Evolutionary conservation across 352 stramenopile species (phyloP).

Genomic region (Phytophthora tentaculata): DNA sequence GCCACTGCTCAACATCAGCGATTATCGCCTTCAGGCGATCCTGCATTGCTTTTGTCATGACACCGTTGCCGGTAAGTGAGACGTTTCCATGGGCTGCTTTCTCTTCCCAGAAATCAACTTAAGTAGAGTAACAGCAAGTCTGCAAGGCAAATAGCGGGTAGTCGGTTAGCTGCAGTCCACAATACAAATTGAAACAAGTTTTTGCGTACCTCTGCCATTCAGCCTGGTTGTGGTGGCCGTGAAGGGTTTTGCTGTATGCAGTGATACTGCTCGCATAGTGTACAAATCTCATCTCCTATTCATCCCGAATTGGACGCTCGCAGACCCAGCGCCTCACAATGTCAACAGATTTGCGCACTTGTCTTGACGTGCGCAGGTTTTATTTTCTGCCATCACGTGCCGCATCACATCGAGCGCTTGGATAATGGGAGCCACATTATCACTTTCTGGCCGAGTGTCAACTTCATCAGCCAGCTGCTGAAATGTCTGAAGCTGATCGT

Average conservation of each 20-base stretch:
- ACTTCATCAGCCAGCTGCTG: background rate
- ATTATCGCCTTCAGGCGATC: too few relatives aligned
- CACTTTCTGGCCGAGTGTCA: conserved; percentile 2
- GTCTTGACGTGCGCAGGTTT: background rate
- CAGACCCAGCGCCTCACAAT: conserved; percentile 17
- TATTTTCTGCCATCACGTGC: conserved; percentile 25
- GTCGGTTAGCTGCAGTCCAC: background rate
- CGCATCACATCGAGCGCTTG: conserved; percentile 19
- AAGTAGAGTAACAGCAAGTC: conserved; percentile 14
- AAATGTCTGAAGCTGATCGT: conserved; percentile 11
- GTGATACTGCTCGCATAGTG: conserved; percentile 11
- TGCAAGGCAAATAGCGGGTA: conserved; percentile 1
- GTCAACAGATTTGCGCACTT: conserved; percentile 4
- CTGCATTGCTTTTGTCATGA: too few relatives aligned
- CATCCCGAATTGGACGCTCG: conserved; percentile 6
- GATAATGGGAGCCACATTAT: conserved; percentile 7
- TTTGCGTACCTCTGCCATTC: conserved; percentile 14
- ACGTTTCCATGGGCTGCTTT: background rate
- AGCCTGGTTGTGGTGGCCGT: background rate
- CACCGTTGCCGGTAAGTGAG: too few relatives aligned
- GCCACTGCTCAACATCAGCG: conserved; percentile 3
- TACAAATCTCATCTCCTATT: conserved; percentile 13
- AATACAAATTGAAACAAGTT: background rate
- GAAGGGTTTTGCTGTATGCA: conserved; percentile 22
- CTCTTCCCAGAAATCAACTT: conserved; percentile 3